A percentile compares a stretch with the other conserved stretches of the same genome.
Conservation (phyloP, 768 basidiomycete genomes). For the Termitomyces sp. region DNA sequence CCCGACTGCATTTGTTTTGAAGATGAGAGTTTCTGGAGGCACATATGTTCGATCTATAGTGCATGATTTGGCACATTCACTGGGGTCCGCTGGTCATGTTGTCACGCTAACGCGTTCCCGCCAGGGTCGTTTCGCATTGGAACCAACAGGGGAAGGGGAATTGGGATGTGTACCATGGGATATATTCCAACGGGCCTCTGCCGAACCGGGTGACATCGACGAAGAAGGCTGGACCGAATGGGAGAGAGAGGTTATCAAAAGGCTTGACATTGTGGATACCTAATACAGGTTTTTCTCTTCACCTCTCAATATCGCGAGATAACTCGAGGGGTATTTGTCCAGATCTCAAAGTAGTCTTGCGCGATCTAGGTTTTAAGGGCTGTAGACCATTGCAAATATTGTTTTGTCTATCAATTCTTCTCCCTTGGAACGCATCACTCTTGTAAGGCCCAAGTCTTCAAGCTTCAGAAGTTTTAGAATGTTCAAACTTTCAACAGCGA, state of each 20-base stretch:
- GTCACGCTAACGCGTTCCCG: constrained; percentile 86
- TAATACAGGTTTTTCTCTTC: not conserved
- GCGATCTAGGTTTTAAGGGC: too few relatives aligned
- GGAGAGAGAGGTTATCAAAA: constrained; percentile 77
- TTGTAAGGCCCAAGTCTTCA: not conserved
- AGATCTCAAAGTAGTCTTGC: too few relatives aligned
- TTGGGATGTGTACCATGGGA: constrained; percentile 70
- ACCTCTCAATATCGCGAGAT: not conserved
- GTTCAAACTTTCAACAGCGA: too few relatives aligned
- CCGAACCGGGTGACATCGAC: constrained; percentile 50
- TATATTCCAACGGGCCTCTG: constrained; percentile 59
- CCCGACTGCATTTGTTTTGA: constrained; percentile 80
- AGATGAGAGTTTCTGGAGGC: constrained; percentile 93
- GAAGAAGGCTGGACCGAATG: constrained; percentile 71
- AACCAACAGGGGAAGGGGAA: constrained; percentile 46
- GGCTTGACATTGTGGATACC: constrained; percentile 53
- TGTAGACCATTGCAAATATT: not conserved
- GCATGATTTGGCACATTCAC: constrained; percentile 82
- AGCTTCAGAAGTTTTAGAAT: not conserved
- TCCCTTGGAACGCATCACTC: not conserved
- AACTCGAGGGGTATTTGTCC: not conserved
- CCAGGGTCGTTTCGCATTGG: constrained; percentile 76
- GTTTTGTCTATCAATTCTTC: too few relatives aligned
- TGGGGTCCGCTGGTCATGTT: constrained; percentile 91
- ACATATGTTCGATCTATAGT: constrained; percentile 97